Evolutionary conservation across 148 eudicot genomes (phyloP), one percentile per base, ranked within the genome.

Genomic region (Pharnaceum exiguum): DNA sequence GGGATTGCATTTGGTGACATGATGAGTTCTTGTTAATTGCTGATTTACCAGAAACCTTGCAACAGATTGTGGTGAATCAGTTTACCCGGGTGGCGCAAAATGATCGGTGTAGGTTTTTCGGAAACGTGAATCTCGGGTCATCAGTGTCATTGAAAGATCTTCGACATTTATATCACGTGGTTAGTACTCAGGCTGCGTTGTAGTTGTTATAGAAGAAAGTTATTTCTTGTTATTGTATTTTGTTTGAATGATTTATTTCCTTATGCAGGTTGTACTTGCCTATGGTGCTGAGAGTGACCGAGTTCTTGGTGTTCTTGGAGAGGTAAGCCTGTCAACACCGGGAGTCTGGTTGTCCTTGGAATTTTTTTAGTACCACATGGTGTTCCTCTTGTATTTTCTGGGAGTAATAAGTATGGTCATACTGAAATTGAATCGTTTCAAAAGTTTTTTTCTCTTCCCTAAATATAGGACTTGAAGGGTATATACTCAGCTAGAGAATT

Each of bases 241-340:
- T 13, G 5, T 30, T 30, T 30, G 10, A 15, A 31, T 70, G 29
- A 16, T 44, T 31, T 52, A 1, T 56, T 30, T 33, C 17, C 26
- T 48, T 50, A 70, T 64, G 4, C 75, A 91, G 95, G 95, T 88
- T 57, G 96, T 94, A 73, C 96, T 94, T 73, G 87, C 99, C 17
- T 94, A 94, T 71, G 99, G 98, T 62, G 95, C 99, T 77, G 99
- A 94, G 75, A 94, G 99, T 66, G 99, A 94, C 32, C 71, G 87
- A 69, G 68, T 42, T 75, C 89, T 89, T 71, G 91, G 87, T 62
- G 69, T 89, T 51, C 89, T 91, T 17, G 89, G 96, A 64, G 99
- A 94, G 81, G 96, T 94, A 71, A 57, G 74, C 53, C 39, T 21
- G 17, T 10, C 30, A 16, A 18, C 15, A 12, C 10, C 33, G 1